Conservation (phyloP, 2,329 filamentous ascomycete genomes). For the Alternaria ethzedia region DNA sequence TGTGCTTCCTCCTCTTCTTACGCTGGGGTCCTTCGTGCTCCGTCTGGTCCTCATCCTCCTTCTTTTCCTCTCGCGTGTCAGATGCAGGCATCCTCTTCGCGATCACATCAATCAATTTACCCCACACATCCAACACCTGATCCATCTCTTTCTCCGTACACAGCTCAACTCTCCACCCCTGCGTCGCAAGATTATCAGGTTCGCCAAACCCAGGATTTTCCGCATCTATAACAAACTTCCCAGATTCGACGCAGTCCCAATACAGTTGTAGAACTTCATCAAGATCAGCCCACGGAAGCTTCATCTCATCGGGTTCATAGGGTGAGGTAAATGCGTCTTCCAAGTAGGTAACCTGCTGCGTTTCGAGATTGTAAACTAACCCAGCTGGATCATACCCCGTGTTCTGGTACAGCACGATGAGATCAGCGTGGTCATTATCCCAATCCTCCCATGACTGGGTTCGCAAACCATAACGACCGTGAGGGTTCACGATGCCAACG, state of each 20-base stretch:
- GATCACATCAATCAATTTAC: not conserved
- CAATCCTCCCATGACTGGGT: not conserved
- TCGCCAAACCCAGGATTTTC: not conserved
- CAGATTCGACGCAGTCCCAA: not conserved
- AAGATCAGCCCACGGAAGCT: not conserved
- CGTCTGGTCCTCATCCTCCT: not conserved
- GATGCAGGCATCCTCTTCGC: not conserved
- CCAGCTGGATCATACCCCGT: not conserved
- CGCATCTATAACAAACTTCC: not conserved
- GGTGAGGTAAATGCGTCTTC: not conserved
- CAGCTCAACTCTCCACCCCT: not conserved
- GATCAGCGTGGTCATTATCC: not conserved
- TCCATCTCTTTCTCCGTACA: not conserved
- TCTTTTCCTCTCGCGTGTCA: accelerated
- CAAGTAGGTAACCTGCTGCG: not conserved
- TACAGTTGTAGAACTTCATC: not conserved
- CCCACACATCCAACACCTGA: not conserved
- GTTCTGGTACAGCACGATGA: not conserved
- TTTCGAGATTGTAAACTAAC: not conserved
- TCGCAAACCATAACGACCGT: not conserved
- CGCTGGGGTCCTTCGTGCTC: not conserved
- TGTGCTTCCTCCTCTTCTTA: not conserved
- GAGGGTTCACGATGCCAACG: not conserved
- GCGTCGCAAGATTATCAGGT: not conserved
- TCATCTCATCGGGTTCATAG: not conserved